Conservation (phyloP, 257 asterid species). For the Fraxinus excelsior region DNA sequence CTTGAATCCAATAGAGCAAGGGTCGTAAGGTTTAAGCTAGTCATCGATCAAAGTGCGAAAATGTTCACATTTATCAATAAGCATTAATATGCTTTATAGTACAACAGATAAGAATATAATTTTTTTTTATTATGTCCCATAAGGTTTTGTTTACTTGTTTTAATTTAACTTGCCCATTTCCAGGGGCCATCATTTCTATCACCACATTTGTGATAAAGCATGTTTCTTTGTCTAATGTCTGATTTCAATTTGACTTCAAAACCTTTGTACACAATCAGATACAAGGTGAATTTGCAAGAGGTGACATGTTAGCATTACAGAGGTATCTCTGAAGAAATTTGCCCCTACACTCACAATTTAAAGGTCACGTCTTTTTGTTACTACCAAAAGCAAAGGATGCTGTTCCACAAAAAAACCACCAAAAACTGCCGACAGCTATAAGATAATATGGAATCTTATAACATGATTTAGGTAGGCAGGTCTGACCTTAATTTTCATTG, state of each 20-base stretch:
- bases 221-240: too few relatives aligned
- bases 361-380: neutral
- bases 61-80: too few relatives aligned
- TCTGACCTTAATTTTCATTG: neutral
- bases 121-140: too few relatives aligned
- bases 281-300: neutral
- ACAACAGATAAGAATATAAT: too few relatives aligned
- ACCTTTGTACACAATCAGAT: neutral
- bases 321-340: neutral
- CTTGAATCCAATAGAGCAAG: too few relatives aligned
- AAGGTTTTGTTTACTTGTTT: too few relatives aligned
- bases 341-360: neutral
- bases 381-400: neutral
- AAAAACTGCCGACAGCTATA: conserved; percentile 16
- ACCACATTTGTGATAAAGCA: too few relatives aligned
- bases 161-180: too few relatives aligned
- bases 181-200: too few relatives aligned
- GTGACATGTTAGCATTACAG: neutral
- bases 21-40: too few relatives aligned
- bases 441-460: conserved; percentile 6
- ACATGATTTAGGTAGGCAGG: conserved; percentile 7
- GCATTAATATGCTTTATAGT: too few relatives aligned
- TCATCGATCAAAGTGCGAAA: too few relatives aligned
- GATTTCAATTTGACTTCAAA: neutral
- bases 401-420: conserved; percentile 19